A percentile compares a stretch with the other conserved stretches of the same genome.
Conservation (phyloP, 1,284 basidiomycete genomes). For the Rhodotorula mucilaginosa region DNA sequence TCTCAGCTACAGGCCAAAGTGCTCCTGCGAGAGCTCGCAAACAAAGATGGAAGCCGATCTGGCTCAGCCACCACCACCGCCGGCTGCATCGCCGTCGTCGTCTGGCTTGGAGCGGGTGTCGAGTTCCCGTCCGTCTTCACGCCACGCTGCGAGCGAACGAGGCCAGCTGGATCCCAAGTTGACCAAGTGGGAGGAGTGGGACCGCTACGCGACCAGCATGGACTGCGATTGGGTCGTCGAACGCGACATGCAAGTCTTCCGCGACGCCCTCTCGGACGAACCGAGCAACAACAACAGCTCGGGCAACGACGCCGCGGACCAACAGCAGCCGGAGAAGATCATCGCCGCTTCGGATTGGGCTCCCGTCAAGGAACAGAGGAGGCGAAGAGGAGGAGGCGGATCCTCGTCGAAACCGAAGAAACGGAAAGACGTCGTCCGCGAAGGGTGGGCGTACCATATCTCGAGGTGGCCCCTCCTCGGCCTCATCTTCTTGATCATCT, state of each 20-base stretch:
- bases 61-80: background rate
- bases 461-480: slow-evolving; percentile 87
- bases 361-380: slow-evolving; percentile 78
- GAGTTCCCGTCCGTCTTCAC: background rate
- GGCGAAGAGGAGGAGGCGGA: slow-evolving; percentile 35
- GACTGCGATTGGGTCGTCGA: slow-evolving; percentile 37
- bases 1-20: no score
- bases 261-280: slow-evolving; percentile 32
- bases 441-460: slow-evolving; percentile 76
- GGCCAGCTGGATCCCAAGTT: background rate
- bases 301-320: background rate
- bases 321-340: slow-evolving; percentile 60
- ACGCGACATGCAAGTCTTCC: slow-evolving; percentile 38
- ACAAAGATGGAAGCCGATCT: background rate
- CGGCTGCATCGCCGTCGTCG: background rate
- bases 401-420: slow-evolving; percentile 50
- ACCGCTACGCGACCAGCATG: slow-evolving; percentile 21
- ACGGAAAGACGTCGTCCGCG: slow-evolving; percentile 50
- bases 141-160: background rate
- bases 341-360: slow-evolving; percentile 89
- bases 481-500: slow-evolving; percentile 80
- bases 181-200: slow-evolving; percentile 18
- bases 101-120: background rate
- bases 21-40: no score
- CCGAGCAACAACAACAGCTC: background rate